These are phyloP conservation scores for Amanita molliuscula DNA, from an alignment of 768 basidiomycete species.

Conservation along the genomic window DNA sequence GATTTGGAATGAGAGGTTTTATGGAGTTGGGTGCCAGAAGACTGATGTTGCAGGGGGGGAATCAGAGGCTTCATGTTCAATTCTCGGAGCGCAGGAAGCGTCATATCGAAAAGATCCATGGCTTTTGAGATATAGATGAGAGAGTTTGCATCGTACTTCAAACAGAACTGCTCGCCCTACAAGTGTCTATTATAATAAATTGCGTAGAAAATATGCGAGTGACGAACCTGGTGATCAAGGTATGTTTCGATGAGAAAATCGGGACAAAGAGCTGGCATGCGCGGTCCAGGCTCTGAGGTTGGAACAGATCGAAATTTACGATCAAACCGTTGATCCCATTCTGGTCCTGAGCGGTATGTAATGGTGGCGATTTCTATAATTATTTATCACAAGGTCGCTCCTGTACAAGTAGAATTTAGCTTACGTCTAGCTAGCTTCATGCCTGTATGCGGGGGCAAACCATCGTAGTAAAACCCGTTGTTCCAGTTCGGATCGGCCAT, in stretches of 20 bases:
- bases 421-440: constrained; percentile 97
- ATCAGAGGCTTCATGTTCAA: constrained; percentile 41
- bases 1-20: constrained; percentile 51
- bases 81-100: constrained; percentile 58
- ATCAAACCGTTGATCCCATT: constrained; percentile 98
- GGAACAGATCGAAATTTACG: constrained; percentile 50
- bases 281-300: constrained; percentile 21
- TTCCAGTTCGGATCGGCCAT: constrained; percentile 99
- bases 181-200: constrained; percentile 17
- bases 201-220: constrained; percentile 27
- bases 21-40: constrained; percentile 16
- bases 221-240: constrained; percentile 85
- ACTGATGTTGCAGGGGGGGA: constrained; percentile 13
- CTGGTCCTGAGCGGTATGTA: constrained; percentile 96
- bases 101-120: constrained; percentile 99
- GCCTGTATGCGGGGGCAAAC: constrained; percentile 90
- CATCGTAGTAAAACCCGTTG: constrained; percentile 94
- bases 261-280: constrained; percentile 77
- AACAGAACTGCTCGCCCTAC: constrained; percentile 91
- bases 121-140: constrained; percentile 98
- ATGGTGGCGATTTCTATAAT: constrained; percentile 92
- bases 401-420: constrained; percentile 4
- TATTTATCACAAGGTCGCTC: not conserved
- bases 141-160: constrained; percentile 98
- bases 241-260: constrained; percentile 99